Conservation (phyloP, 306 rosid genomes). For the Cucumis hystrix region DNA sequence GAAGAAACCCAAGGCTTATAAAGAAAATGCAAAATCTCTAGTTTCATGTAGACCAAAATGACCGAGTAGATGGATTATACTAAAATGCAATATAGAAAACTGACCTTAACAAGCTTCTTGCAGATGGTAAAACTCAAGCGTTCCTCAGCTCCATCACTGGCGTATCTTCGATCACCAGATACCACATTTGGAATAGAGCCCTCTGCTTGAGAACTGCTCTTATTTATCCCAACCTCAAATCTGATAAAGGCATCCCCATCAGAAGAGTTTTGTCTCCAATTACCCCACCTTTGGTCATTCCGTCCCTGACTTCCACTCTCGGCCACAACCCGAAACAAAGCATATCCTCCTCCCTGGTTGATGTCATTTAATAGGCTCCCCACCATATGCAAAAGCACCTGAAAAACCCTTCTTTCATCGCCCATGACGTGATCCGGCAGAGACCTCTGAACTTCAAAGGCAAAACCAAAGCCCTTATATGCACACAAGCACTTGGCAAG, state of each 20-base stretch:
- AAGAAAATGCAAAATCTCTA: neutral
- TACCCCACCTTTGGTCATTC: constrained; percentile 66
- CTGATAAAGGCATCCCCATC: constrained; percentile 72
- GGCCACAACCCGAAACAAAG: constrained; percentile 42
- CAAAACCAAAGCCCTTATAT: constrained; percentile 54
- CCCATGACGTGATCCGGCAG: constrained; percentile 81
- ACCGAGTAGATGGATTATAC: neutral
- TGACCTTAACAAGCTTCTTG: constrained; percentile 89
- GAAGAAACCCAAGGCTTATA: neutral
- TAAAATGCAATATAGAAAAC: constrained; percentile 7
- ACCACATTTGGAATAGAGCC: constrained; percentile 26
- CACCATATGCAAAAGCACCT: constrained; percentile 95
- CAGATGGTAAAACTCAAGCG: constrained; percentile 84
- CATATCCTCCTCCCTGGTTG: constrained; percentile 47
- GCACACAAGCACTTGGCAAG: constrained; percentile 83
- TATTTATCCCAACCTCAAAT: constrained; percentile 69
- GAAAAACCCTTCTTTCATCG: constrained; percentile 92
- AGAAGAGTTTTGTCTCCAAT: constrained; percentile 73
- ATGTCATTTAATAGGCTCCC: constrained; percentile 68
- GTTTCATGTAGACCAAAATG: neutral
- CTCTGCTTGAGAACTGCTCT: constrained; percentile 38
- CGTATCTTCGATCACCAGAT: constrained; percentile 31
- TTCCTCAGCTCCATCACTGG: constrained; percentile 57
- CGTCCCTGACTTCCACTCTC: constrained; percentile 86
- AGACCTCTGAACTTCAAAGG: constrained; percentile 67